Base-by-base conservation (phyloP, 805 yeast species). In the Debaryomyces castellii region DNA sequence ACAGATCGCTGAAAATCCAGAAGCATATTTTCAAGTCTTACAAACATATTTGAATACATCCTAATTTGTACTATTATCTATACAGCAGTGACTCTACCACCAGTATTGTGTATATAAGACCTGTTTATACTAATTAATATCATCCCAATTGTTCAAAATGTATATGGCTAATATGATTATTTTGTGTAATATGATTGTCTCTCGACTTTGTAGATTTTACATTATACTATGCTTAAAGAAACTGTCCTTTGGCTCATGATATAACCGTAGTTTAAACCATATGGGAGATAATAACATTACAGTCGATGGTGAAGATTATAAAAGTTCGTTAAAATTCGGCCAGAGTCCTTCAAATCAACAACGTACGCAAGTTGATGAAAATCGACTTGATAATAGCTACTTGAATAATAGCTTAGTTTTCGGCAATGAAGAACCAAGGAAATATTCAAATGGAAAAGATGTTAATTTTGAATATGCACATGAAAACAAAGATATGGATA, bases 361-460 rank as follows among this genome's bases (percentile, higher is more conserved):
- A 14, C 5, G n/a, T 3, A 37, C 40, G 1, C 28, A 37, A 14
- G 20, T 22, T 22, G 28, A 14, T 37, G 40, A 37, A 10, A n/a
- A 30, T 14, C 24, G 33, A 8, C 22, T 41, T n/a, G 45, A 37
- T 17, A 20, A 40, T n/a, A 41, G 14, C 11, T 24, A 41, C 37
- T 41, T 56, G 28, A 58, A 61, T 43, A 61, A 59, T 44, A 66
- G 71, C 45, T 57, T 67, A 35, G 63, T 65, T 9, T 66, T 66
- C 52, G 71, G 66, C 16, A 55, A 49, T 39, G 62, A 54, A 17
- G 27, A n/a, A n/a, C 2, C 20, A 10, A 16, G 22, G n/a, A 17
- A 22, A 11, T 27, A 30, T 14, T 9, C 11, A 27, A 33, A 21
- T 11, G 27, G 17, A 20, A 28, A 12, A 20, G 21, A 7, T 8